Evolutionary conservation across 1,284 basidiomycete species (phyloP).

Genomic region (Malassezia pachydermatis): DNA sequence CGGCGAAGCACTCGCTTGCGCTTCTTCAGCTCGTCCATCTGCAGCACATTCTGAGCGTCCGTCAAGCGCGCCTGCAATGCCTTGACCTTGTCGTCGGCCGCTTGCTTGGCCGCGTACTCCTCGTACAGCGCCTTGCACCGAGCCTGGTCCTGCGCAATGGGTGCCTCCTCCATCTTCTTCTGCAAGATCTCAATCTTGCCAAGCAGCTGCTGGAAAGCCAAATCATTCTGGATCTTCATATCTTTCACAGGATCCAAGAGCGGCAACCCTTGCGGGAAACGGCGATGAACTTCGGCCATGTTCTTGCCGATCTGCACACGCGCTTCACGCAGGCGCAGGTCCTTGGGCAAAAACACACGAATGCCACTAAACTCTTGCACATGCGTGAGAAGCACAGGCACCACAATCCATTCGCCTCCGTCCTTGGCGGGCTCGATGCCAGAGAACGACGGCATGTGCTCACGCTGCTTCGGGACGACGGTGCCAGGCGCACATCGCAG

Average conservation of each 20-base stretch:
- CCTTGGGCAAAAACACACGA: constrained; percentile 78
- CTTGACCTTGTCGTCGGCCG: constrained; percentile 61
- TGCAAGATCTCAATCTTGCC: constrained; percentile 39
- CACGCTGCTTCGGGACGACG: constrained; percentile 50
- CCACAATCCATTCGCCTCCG: constrained; percentile 61
- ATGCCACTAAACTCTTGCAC: constrained; percentile 77
- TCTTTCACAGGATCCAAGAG: constrained; percentile 85
- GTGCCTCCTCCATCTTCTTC: constrained; percentile 22
- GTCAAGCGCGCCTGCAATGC: constrained; percentile 72
- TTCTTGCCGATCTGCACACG: constrained; percentile 80
- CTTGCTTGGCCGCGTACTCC: constrained; percentile 67
- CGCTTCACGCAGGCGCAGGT: constrained; percentile 64
- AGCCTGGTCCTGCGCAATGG: constrained; percentile 54
- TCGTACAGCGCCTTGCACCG: constrained; percentile 66
- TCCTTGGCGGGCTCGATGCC: constrained; percentile 27
- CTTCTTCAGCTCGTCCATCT: constrained; percentile 91
- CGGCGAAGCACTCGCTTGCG: constrained; percentile 86
- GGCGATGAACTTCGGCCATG: constrained; percentile 73
- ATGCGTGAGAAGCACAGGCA: constrained; percentile 79
- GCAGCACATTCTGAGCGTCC: constrained; percentile 80
- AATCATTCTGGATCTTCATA: constrained; percentile 93
- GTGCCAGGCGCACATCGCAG: constrained; percentile 67
- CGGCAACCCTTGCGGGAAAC: constrained; percentile 74
- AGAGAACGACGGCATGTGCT: constrained; percentile 13
- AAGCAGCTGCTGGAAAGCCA: constrained; percentile 70